A percentile compares a stretch with the other conserved stretches of the same genome.
phyloP scores from a whole-genome alignment of 176 grass and related monocot genomes.

The Melocanna baccifera region DNA sequence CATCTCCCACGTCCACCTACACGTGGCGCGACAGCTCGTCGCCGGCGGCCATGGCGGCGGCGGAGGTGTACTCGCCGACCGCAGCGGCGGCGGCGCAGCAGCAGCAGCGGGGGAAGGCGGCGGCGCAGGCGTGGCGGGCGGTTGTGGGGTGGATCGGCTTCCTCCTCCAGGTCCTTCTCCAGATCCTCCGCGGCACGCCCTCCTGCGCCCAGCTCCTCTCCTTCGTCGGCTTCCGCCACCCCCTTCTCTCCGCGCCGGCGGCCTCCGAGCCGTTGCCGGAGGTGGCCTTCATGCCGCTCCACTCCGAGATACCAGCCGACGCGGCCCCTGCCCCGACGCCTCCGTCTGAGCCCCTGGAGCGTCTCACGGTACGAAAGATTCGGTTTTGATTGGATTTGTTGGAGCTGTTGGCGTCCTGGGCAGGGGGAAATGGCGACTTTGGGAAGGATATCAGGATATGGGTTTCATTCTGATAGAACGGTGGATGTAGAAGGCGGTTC shows the following conservation, averaged over 20 bases:
- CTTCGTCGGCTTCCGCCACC: constrained; percentile 83
- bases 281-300: constrained; percentile 71
- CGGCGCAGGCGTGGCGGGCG: constrained; percentile 71
- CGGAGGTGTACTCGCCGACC: constrained; percentile 55
- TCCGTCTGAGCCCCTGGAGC: constrained; percentile 45
- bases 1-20: background rate
- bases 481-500: constrained; percentile 7
- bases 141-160: constrained; percentile 80
- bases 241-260: constrained; percentile 56
- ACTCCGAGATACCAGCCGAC: constrained; percentile 66
- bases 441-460: background rate
- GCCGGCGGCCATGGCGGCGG: constrained; percentile 45
- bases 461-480: constrained; percentile 2
- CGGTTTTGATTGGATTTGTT: constrained; percentile 27
- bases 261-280: constrained; percentile 42
- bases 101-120: constrained; percentile 52
- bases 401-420: background rate
- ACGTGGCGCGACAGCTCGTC: constrained; percentile 6
- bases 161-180: constrained; percentile 72
- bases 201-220: constrained; percentile 86
- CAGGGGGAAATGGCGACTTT: constrained; percentile 9
- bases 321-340: constrained; percentile 32
- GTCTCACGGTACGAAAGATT: constrained; percentile 69
- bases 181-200: constrained; percentile 84
- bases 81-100: constrained; percentile 41